Base-by-base conservation (phyloP, 352 stramenopile genomes). In the Phytophthora podocarpi region DNA sequence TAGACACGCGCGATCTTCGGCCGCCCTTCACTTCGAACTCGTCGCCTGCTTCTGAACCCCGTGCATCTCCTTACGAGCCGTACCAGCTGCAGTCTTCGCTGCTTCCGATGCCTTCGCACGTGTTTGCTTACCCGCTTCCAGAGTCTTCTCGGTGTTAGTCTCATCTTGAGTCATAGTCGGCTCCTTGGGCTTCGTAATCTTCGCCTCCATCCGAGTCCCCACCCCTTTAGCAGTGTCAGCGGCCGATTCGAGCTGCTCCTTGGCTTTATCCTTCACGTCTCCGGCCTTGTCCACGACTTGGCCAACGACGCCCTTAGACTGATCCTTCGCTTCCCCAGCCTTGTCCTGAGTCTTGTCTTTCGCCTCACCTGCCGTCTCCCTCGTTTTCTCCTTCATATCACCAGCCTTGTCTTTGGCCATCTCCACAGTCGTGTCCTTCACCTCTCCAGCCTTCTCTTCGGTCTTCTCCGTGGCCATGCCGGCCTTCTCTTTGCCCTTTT, bases 401-500 rank as follows among this genome's bases (percentile, higher is more conserved):
- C 63, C 18, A 32, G 55, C 64, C 11, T 59, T 66, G 1, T 70
- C 43, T 28, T 66, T 61, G 3, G 62, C 41, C 35, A 67, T 71
- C 28, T 71, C 50, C 2, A 8, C n/a, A 2, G 48, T 18, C 58
- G 26, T 49, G 2, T 64, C 58, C 18, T 53, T 65, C 21, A 32
- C 15, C 20, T 61, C 34, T 13, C 39, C 46, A 45, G 59, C 57
- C 53, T 58, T 57, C 3, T 70, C 55, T 48, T 75, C 45, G 39
- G 70, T 58, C 27, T 65, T 57, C 10, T 56, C 31, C 35, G 51
- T 60, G 0, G 50, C 42, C 57, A 72, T 66, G 15, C 62, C 69
- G 43, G 48, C 41, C 40, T 36, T 64, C 43, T 70, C 48, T 51
- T 75, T 74, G 4, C 66, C 80, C 23, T 62, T 54, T 15, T 76